Conservation (phyloP, 495 filamentous ascomycete species). For the Bryoglossum gracile region DNA sequence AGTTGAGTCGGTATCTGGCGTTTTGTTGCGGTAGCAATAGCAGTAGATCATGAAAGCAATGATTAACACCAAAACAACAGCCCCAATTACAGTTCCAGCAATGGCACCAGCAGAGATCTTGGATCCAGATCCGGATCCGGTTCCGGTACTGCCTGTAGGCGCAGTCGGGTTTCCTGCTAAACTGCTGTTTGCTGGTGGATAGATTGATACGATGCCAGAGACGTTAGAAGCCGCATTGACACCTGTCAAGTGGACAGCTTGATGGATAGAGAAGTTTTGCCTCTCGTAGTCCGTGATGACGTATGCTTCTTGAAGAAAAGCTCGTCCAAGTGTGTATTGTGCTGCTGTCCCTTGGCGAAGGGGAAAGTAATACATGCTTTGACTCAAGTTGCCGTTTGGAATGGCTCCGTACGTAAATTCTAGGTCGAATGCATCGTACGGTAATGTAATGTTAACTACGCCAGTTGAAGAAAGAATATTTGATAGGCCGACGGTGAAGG, state of each 20-base stretch:
- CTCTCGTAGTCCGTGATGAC: slow-evolving; percentile 60
- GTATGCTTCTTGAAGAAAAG: slow-evolving; percentile 66
- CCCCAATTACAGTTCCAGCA: slow-evolving; percentile 34
- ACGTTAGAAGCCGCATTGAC: slow-evolving; percentile 36
- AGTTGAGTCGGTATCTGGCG: neutral
- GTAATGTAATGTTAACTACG: slow-evolving; percentile 54
- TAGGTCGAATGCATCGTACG: slow-evolving; percentile 57
- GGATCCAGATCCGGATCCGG: slow-evolving; percentile 40
- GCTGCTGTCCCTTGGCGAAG: slow-evolving; percentile 42
- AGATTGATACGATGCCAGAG: slow-evolving; percentile 42
- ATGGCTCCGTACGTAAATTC: slow-evolving; percentile 48
- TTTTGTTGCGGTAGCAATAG: neutral
- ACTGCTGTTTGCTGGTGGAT: slow-evolving; percentile 37
- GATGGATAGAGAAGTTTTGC: slow-evolving; percentile 50
- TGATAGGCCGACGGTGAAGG: slow-evolving; percentile 41
- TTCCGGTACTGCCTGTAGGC: too few species aligned
- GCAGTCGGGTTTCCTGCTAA: slow-evolving; percentile 30
- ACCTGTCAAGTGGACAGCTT: slow-evolving; percentile 45
- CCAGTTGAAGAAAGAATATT: slow-evolving; percentile 30
- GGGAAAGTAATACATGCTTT: slow-evolving; percentile 54
- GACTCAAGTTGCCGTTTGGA: slow-evolving; percentile 25
- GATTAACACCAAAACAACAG: slow-evolving; percentile 18
- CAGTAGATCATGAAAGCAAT: neutral
- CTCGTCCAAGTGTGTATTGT: slow-evolving; percentile 58
- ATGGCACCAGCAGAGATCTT: slow-evolving; percentile 36